phyloP scores from a whole-genome alignment of 176 grass and related monocot species.

The Sorghum bicolor region DNA sequence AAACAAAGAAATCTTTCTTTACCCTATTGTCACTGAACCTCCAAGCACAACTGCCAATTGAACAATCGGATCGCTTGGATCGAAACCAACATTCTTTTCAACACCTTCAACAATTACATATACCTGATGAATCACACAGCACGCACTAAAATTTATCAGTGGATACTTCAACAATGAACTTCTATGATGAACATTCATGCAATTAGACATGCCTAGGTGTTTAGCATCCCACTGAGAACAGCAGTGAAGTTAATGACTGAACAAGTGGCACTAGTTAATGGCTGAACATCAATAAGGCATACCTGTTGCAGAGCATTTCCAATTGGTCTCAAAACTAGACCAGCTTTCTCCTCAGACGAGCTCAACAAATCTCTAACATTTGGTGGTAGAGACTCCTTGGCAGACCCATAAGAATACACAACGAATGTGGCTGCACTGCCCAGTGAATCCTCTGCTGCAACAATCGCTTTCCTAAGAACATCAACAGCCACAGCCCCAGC shows the following conservation, averaged over 20 bases:
- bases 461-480: conserved; percentile 59
- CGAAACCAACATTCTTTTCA: conserved; percentile 85
- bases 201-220: not conserved
- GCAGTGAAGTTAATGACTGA: not conserved
- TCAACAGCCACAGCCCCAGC: conserved; percentile 49
- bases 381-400: conserved; percentile 70
- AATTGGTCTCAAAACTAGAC: conserved; percentile 52
- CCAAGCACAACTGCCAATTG: conserved; percentile 69
- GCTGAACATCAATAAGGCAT: not conserved
- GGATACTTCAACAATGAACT: not conserved
- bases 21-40: conserved; percentile 74
- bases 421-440: conserved; percentile 52
- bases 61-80: conserved; percentile 85
- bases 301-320: conserved; percentile 84
- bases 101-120: conserved; percentile 62
- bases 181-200: not conserved
- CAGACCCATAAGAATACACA: conserved; percentile 70
- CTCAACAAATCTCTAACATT: conserved; percentile 63
- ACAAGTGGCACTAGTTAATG: not conserved
- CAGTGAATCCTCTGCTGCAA: conserved; percentile 62
- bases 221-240: not conserved
- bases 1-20: conserved; percentile 27
- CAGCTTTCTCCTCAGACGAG: conserved; percentile 83
- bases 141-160: not conserved
- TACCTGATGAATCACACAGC: conserved; percentile 57